Evolutionary conservation across 305 asterid genomes (phyloP), one percentile per base, ranked within the genome.

Genomic region (Striga hermonthica): DNA sequence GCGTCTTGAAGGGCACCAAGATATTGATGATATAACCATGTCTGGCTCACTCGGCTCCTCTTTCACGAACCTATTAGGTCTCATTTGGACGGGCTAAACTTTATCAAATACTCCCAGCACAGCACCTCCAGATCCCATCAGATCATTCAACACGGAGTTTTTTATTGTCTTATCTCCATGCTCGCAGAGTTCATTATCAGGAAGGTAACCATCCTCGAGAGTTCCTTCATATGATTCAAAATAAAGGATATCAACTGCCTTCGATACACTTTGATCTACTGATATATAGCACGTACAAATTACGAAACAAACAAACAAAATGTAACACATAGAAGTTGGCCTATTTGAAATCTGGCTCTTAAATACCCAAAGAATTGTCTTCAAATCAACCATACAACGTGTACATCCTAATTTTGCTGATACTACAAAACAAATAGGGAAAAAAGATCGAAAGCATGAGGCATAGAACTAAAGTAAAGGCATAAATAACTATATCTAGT

Each of bases 171-270:
- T n/a, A n/a, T 94, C 97, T 57, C 86, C 93, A 75, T 90, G 99
- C 77, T 90, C 99, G 74, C 92, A 79, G 9, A 91, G 92, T 75
- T 90, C 99, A 78, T 78, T 90, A 66, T 88, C 96, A 69, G 99
- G 97, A 68, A 96, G 99, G 77, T 90, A 84, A 68, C 88, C 99
- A 72, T 93, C 95, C 72, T 90, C 99, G 16, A 90, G 89, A 73
- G 99, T 93, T 76, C 99, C 99, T 84, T 93, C 99, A 81, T 86
- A n/a, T n/a, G n/a, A 93, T 12, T 97, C 99, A 76, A n/a, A n/a
- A n/a, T 93, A 93, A 70, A 94, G 95, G 78, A 90, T 86, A 76
- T 90, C 99, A 69, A 88, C 86, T 31, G 99, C 96, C 81, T n/a
- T n/a, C n/a, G n/a, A n/a, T n/a, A n/a, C n/a, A n/a, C n/a, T 94